A percentile compares a stretch with the other conserved stretches of the same genome.
Evolutionary conservation across 345 rosid species (phyloP).

Genomic region (Laguncularia racemosa): DNA sequence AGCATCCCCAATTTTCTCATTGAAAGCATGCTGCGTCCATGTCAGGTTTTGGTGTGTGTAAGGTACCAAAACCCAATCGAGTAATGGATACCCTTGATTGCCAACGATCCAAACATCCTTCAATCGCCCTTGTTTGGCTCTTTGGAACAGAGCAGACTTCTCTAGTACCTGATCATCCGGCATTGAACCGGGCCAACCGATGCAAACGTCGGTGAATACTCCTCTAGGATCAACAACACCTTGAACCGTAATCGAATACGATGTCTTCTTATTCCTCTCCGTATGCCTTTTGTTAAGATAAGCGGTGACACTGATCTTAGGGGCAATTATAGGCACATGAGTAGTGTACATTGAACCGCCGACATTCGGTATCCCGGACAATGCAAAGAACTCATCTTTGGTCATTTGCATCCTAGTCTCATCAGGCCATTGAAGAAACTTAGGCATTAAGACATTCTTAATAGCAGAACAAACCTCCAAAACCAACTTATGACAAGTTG

Average conservation of each 20-base stretch:
- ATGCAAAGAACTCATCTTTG: conserved; percentile 20
- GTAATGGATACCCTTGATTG: conserved; percentile 26
- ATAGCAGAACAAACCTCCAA: conserved; percentile 47
- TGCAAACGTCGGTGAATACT: conserved; percentile 40
- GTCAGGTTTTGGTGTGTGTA: conserved; percentile 40
- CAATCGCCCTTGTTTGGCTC: conserved; percentile 26
- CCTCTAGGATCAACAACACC: conserved; percentile 41
- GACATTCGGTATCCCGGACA: conserved; percentile 31
- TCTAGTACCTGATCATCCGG: conserved; percentile 38
- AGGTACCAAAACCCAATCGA: conserved; percentile 47
- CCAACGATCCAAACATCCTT: conserved; percentile 35
- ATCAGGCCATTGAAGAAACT: conserved; percentile 44
- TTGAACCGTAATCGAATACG: conserved; percentile 43
- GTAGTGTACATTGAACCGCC: conserved; percentile 49
- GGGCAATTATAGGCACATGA: conserved; percentile 41
- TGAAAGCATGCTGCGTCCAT: conserved; percentile 46
- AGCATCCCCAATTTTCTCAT: conserved; percentile 26
- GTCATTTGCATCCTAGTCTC: conserved; percentile 12
- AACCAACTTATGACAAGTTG: conserved; percentile 50
- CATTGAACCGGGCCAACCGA: conserved; percentile 62
- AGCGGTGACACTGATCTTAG: conserved; percentile 29
- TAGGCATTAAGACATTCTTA: conserved; percentile 33
- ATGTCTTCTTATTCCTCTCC: conserved; percentile 41
- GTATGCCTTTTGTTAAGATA: conserved; percentile 49
- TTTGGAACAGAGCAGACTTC: conserved; percentile 27